A percentile compares a stretch with the other conserved stretches of the same genome.
Evolutionary conservation across 441 rosid species (phyloP).

Genomic region (Heliophila coronopifolia): DNA sequence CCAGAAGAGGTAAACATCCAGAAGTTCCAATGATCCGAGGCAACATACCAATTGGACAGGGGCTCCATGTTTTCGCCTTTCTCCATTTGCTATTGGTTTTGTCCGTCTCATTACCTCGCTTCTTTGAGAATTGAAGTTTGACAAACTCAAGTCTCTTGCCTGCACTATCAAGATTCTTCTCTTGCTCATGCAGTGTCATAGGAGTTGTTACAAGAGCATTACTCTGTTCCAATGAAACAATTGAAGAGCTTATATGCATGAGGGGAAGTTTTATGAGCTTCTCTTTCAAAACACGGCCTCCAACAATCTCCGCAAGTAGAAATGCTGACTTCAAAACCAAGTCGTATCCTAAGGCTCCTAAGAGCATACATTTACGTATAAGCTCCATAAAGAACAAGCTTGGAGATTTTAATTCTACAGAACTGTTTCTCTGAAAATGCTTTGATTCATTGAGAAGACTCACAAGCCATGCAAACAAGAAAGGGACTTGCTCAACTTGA

Average conservation of each 20-base stretch:
- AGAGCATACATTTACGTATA: constrained; percentile 47
- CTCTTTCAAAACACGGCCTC: constrained; percentile 34
- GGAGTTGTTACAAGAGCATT: constrained; percentile 19
- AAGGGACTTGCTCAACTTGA: constrained; percentile 42
- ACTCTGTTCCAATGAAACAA: constrained; percentile 11
- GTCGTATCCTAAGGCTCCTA: constrained; percentile 42
- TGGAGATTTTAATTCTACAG: constrained; percentile 32
- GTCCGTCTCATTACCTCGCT: constrained; percentile 21
- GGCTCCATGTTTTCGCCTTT: constrained; percentile 61
- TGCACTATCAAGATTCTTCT: constrained; percentile 47
- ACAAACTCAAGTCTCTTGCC: constrained; percentile 50
- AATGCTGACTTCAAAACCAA: constrained; percentile 48
- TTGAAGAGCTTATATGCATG: constrained; percentile 24
- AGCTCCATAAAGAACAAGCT: constrained; percentile 42
- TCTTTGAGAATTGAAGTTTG: constrained; percentile 32
- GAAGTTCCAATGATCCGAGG: constrained; percentile 59
- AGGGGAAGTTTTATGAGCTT: constrained; percentile 46
- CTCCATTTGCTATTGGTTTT: constrained; percentile 44
- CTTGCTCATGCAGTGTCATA: constrained; percentile 34
- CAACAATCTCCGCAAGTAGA: constrained; percentile 43
- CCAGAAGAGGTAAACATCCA: constrained; percentile 60
- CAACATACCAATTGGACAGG: constrained; percentile 86
- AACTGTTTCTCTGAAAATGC: constrained; percentile 29
- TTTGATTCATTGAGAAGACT: constrained; percentile 45
- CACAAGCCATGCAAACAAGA: constrained; percentile 67